Evolutionary conservation across 768 basidiomycete genomes (phyloP).

Genomic region (Hydnomerulius pinastri): DNA sequence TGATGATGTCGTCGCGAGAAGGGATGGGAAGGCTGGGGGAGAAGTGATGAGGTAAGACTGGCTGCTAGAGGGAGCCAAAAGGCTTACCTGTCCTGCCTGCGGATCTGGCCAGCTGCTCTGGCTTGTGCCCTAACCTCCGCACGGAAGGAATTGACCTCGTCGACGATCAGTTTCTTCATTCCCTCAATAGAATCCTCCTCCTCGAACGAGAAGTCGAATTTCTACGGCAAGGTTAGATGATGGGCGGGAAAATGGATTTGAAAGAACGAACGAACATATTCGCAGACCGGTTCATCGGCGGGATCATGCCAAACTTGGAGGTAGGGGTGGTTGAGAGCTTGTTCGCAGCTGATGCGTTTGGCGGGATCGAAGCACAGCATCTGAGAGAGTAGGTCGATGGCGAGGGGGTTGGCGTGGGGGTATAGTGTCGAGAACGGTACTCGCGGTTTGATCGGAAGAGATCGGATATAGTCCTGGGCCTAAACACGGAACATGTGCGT

Average conservation of each 20-base stretch:
- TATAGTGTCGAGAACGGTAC: conserved; percentile 91
- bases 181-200: conserved; percentile 96
- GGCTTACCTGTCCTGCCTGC: conserved; percentile 72
- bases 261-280: conserved; percentile 51
- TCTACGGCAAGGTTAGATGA: conserved; percentile 40
- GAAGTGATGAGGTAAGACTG: not conserved
- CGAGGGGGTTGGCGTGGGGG: conserved; percentile 91
- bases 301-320: conserved; percentile 98
- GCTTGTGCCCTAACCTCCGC: conserved; percentile 87
- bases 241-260: not conserved
- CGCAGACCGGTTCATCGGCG: conserved; percentile 87
- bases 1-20: conserved; percentile 77
- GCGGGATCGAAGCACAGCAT: conserved; percentile 96
- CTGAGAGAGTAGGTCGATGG: conserved; percentile 89
- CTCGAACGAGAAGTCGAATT: conserved; percentile 97
- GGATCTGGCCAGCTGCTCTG: conserved; percentile 68
- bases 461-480: conserved; percentile 98
- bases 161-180: conserved; percentile 94
- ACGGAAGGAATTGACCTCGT: conserved; percentile 90
- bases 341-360: conserved; percentile 93
- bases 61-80: not conserved
- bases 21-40: conserved; percentile 71
- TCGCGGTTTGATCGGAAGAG: conserved; percentile 93
- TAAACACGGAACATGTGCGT: conserved; percentile 36
- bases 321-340: conserved; percentile 95